Percentiles rank a stretch among this genome's conserved stretches.
phyloP scores from a whole-genome alignment of 768 basidiomycete genomes.

The Stropharia rugosoannulata region DNA sequence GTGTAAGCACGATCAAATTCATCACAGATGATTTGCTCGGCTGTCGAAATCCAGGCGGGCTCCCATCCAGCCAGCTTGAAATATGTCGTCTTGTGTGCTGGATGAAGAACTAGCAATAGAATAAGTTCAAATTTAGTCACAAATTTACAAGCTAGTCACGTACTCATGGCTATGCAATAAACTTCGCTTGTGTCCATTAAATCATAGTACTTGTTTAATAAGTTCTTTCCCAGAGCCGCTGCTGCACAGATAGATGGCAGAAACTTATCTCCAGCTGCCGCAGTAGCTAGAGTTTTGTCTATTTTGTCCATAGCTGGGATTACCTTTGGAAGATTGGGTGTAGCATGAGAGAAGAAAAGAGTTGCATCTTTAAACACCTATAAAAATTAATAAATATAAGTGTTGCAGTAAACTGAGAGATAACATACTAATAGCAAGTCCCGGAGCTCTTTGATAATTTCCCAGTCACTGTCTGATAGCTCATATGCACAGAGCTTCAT shows the following conservation, averaged over 20 bases:
- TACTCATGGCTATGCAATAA: conserved; percentile 24
- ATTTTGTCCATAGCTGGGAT: conserved; percentile 17
- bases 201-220: conserved; percentile 28
- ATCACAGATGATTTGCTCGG: neutral
- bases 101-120: conserved; percentile 10
- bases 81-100: conserved; percentile 8
- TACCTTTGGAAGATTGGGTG: conserved; percentile 11
- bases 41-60: conserved; percentile 2
- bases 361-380: conserved; percentile 20
- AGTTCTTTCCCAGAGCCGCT: conserved; percentile 13
- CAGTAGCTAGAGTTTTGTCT: conserved; percentile 3
- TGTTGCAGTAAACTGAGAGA: neutral
- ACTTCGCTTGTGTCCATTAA: conserved; percentile 9
- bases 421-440: conserved; percentile 27
- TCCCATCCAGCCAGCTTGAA: conserved; percentile 11
- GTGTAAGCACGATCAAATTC: neutral
- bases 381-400: neutral
- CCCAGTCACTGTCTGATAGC: conserved; percentile 29
- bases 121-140: neutral
- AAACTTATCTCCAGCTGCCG: neutral
- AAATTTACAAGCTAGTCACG: no score
- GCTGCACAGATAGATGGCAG: conserved; percentile 24
- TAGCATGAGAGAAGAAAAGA: conserved; percentile 14
- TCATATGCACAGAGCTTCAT: conserved; percentile 22
- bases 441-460: conserved; percentile 25